Evolutionary conservation across 345 rosid genomes (phyloP).

Genomic region (Toxicodendron radicans): DNA sequence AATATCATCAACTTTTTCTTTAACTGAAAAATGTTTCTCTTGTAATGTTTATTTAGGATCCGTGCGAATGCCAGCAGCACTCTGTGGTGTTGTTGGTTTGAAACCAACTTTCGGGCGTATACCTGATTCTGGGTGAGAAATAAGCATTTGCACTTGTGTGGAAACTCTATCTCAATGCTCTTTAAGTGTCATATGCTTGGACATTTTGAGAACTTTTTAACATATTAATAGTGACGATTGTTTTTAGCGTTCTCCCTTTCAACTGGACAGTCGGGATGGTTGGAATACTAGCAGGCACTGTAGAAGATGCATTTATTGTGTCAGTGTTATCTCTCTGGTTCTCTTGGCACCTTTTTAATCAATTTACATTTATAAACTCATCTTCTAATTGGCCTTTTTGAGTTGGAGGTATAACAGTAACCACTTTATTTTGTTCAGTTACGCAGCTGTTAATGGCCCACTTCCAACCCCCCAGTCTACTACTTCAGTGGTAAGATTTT

Average conservation of each 20-base stretch:
- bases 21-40: background rate
- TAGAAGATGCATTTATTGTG: conserved; percentile 65
- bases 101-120: conserved; percentile 72
- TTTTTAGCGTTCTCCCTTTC: conserved; percentile 68
- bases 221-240: background rate
- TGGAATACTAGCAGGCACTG: conserved; percentile 61
- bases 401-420: background rate
- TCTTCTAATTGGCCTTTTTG: background rate
- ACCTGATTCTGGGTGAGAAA: conserved; percentile 58
- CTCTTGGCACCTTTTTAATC: too few relatives aligned
- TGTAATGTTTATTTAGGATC: conserved; percentile 45
- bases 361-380: background rate
- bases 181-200: background rate
- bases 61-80: conserved; percentile 75
- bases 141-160: background rate
- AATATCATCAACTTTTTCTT: background rate
- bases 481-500: conserved; percentile 26
- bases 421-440: conserved; percentile 35
- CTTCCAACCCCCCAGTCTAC: conserved; percentile 28
- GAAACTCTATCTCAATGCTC: background rate
- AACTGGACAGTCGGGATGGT: conserved; percentile 85
- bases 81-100: conserved; percentile 73
- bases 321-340: conserved; percentile 19
- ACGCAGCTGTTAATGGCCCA: conserved; percentile 62
- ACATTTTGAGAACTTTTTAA: background rate